Percentiles rank a stretch among this genome's conserved stretches.
These are phyloP conservation scores for Colletotrichum tamarilloi DNA, from an alignment of 2,329 filamentous ascomycete species.

Conservation along the genomic window DNA sequence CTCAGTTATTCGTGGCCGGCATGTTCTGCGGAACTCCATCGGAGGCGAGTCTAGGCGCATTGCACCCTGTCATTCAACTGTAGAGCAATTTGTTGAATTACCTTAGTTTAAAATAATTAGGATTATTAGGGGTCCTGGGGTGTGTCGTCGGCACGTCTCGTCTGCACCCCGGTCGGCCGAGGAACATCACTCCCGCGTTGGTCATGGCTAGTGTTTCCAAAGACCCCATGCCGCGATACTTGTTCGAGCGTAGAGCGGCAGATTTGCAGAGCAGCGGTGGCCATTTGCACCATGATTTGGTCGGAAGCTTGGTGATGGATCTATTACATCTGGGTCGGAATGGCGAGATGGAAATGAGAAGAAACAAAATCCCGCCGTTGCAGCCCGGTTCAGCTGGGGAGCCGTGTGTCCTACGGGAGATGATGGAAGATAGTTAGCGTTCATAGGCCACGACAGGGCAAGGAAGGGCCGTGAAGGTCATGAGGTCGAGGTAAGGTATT, in stretches of 20 bases:
- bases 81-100: constrained; percentile 19
- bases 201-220: constrained; percentile 27
- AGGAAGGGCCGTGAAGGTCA: not conserved
- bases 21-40: constrained; percentile 31
- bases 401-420: not conserved
- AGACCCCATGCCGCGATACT: constrained; percentile 32
- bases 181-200: constrained; percentile 33
- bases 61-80: constrained; percentile 12
- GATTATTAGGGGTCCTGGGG: constrained; percentile 34
- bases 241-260: constrained; percentile 27
- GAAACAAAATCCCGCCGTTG: not conserved
- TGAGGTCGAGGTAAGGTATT: not conserved
- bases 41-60: constrained; percentile 18
- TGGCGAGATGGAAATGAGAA: not conserved
- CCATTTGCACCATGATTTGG: constrained; percentile 3
- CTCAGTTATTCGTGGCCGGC: constrained; percentile 22
- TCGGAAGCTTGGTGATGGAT: not conserved
- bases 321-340: not conserved
- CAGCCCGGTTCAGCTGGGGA: not conserved
- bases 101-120: constrained; percentile 6
- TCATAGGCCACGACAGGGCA: not conserved
- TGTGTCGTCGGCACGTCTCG: constrained; percentile 26
- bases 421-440: not conserved
- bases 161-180: constrained; percentile 30
- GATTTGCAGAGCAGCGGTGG: constrained; percentile 21